A percentile compares a stretch with the other conserved stretches of the same genome.
Evolutionary conservation across 768 basidiomycete genomes (phyloP).

Genomic region (Leccinellum albellum): DNA sequence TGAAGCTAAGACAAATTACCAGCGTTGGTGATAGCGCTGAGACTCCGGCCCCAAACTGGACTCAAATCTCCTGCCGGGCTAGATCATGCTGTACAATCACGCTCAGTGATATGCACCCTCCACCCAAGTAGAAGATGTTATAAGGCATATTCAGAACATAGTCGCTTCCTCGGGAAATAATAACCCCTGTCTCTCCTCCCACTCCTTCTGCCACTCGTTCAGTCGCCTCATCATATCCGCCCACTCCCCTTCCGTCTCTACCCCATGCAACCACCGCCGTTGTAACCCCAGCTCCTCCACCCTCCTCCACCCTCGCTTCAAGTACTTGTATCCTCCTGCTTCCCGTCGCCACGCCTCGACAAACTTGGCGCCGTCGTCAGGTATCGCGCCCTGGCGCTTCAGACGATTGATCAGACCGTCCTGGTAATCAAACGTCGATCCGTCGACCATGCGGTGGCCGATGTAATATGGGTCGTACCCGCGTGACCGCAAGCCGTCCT

Average conservation of each 20-base stretch:
- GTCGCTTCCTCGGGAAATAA: conserved; percentile 7
- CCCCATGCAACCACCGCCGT: conserved; percentile 44
- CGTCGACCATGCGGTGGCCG: conserved; percentile 44
- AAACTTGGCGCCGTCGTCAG: conserved; percentile 40
- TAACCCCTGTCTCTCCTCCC: conserved; percentile 38
- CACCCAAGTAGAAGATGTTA: background rate
- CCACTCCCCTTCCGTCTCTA: conserved; percentile 51
- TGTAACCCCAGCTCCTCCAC: conserved; percentile 40
- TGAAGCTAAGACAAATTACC: too few relatives aligned
- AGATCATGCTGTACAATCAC: too few relatives aligned
- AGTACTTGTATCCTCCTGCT: conserved; percentile 28
- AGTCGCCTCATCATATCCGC: conserved; percentile 44
- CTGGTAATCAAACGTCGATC: conserved; percentile 38
- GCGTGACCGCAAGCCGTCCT: conserved; percentile 36
- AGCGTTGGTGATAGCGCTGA: background rate
- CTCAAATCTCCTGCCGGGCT: too few relatives aligned
- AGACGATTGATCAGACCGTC: conserved; percentile 26
- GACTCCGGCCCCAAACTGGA: too few relatives aligned
- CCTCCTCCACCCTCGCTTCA: conserved; percentile 43
- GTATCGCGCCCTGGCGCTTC: conserved; percentile 31
- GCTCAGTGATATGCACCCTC: too few relatives aligned
- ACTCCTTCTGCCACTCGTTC: conserved; percentile 48
- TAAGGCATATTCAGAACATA: conserved; percentile 2
- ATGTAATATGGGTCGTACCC: conserved; percentile 48
- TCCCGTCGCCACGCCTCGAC: conserved; percentile 50